A percentile compares a stretch with the other conserved stretches of the same genome.
Conservation (phyloP, 495 filamentous ascomycete genomes). For the Aspergillus bertholletiae region DNA sequence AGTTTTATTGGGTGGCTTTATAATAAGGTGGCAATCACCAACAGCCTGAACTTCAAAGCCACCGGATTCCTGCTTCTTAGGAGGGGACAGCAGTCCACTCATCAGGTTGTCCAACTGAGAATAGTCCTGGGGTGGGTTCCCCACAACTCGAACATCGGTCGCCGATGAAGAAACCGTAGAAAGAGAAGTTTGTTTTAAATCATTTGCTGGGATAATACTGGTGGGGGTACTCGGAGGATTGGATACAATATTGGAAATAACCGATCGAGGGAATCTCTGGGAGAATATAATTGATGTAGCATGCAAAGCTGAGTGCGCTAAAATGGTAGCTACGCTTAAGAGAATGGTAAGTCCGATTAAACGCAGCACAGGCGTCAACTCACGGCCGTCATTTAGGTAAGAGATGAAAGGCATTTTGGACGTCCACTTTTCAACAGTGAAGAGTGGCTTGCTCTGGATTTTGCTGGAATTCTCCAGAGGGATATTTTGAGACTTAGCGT, state of each 20-base stretch:
- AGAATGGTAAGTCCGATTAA: slow-evolving; percentile 39
- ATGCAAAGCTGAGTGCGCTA: slow-evolving; percentile 33
- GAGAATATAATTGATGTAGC: slow-evolving; percentile 20
- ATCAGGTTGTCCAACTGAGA: slow-evolving; percentile 19
- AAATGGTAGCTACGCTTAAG: slow-evolving; percentile 30
- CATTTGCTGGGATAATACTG: slow-evolving; percentile 15
- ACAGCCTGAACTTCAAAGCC: slow-evolving; percentile 59
- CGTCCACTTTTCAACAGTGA: slow-evolving; percentile 28
- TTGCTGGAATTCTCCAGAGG: slow-evolving; percentile 12
- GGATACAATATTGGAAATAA: slow-evolving; percentile 19
- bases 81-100: slow-evolving; percentile 13
- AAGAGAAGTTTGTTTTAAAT: slow-evolving; percentile 23
- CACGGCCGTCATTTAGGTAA: slow-evolving; percentile 30
- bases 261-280: slow-evolving; percentile 24
- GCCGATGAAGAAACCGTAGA: slow-evolving; percentile 18
- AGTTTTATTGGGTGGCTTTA: slow-evolving; percentile 53
- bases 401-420: slow-evolving; percentile 23
- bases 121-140: slow-evolving; percentile 7
- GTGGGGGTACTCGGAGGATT: slow-evolving; percentile 13
- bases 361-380: slow-evolving; percentile 37
- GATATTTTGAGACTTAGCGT: slow-evolving; percentile 28
- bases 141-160: slow-evolving; percentile 15
- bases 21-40: slow-evolving; percentile 58
- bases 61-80: slow-evolving; percentile 20
- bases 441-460: slow-evolving; percentile 10